These are phyloP conservation scores for Chloromonas sp. DNA, from an alignment of 163 green algal genomes.

Conservation along the genomic window DNA sequence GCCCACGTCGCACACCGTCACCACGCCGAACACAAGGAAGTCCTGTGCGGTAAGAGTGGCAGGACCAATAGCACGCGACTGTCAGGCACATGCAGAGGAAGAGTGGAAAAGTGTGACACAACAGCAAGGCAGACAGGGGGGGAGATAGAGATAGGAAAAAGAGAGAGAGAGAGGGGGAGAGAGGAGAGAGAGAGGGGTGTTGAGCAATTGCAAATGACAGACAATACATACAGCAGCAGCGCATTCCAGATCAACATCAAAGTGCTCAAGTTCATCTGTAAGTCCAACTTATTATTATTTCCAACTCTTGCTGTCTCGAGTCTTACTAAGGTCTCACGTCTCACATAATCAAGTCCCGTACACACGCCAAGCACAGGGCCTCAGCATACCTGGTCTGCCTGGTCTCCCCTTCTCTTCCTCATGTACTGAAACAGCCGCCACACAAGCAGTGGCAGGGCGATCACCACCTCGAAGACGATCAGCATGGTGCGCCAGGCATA, in stretches of 20 bases:
- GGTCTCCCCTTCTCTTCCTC: constrained; percentile 15
- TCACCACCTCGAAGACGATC: constrained; percentile 41
- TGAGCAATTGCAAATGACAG: too few relatives aligned
- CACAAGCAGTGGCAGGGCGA: constrained; percentile 32
- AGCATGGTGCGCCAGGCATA: constrained; percentile 38
- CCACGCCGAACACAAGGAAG: constrained; percentile 31
- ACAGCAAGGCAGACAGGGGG: not conserved
- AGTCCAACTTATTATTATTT: too few relatives aligned
- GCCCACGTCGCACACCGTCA: constrained; percentile 35
- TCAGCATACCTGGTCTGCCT: constrained; percentile 25
- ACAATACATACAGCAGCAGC: too few relatives aligned
- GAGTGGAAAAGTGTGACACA: not conserved
- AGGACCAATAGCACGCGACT: constrained; percentile 11
- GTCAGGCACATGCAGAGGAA: not conserved
- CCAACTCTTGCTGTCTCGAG: too few relatives aligned
- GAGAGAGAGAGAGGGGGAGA: not conserved
- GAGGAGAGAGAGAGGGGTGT: too few relatives aligned
- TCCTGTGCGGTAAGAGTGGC: constrained; percentile 18
- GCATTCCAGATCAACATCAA: not conserved
- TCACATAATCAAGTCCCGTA: not conserved
- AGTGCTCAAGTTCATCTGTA: not conserved
- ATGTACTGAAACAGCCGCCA: constrained; percentile 22
- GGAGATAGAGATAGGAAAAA: not conserved
- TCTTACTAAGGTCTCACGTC: not conserved
- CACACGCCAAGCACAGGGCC: not conserved